These are phyloP conservation scores for Solanum arcanum DNA, from an alignment of 257 asterid species.

Conservation along the genomic window DNA sequence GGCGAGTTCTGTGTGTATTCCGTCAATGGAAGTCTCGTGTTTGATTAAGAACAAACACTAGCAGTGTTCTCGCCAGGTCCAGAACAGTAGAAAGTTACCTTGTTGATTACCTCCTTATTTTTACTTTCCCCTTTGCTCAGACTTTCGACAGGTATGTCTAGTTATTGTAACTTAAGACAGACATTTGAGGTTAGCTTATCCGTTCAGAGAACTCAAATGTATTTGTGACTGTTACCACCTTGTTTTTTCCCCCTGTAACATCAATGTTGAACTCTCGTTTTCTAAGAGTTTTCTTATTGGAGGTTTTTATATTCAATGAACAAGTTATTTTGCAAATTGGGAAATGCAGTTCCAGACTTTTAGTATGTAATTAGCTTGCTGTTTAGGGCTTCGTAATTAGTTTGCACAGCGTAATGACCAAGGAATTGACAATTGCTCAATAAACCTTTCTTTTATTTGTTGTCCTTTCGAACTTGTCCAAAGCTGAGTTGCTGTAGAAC, in stretches of 20 bases:
- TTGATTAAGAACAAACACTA: not conserved
- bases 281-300: not conserved
- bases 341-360: not conserved
- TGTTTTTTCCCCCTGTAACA: not conserved
- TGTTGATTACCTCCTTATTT: not conserved
- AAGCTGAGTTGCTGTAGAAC: not conserved
- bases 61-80: not conserved
- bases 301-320: not conserved
- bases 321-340: not conserved
- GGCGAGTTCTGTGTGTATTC: constrained; percentile 29
- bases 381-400: not conserved
- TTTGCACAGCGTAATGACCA: not conserved
- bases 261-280: not conserved
- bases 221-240: not conserved
- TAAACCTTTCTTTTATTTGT: not conserved
- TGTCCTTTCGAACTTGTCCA: not conserved
- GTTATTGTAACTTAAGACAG: not conserved
- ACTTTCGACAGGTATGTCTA: not conserved
- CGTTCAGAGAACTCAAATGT: not conserved
- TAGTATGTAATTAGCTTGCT: not conserved
- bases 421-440: not conserved
- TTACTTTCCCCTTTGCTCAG: not conserved
- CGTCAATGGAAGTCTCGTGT: constrained; percentile 17
- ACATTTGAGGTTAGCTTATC: not conserved
- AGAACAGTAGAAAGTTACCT: not conserved